Conservation (phyloP, 108 stramenopile genomes). For the Cyclotella sp. region DNA sequence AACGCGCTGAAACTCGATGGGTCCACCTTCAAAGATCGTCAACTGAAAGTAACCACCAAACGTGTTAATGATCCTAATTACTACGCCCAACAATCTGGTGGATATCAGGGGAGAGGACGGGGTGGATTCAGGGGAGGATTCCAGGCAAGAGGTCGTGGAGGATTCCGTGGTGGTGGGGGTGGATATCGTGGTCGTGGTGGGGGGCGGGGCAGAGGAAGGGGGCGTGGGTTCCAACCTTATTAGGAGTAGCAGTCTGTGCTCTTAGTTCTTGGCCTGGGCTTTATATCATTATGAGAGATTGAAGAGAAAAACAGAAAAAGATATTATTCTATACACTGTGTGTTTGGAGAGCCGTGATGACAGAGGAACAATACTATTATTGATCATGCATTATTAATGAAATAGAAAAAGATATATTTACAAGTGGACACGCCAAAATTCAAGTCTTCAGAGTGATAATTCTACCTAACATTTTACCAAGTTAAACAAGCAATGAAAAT, state of each 20-base stretch:
- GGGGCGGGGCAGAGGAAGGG: constrained; percentile 31
- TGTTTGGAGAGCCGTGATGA: no score
- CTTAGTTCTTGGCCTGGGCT: neutral
- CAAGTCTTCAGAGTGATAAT: no score
- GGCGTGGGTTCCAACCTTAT: constrained; percentile 41
- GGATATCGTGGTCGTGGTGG: constrained; percentile 49
- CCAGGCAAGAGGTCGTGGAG: constrained; percentile 43
- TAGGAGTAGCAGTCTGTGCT: neutral
- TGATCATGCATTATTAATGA: no score
- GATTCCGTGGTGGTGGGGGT: constrained; percentile 47
- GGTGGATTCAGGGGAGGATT: constrained; percentile 47
- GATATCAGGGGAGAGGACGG: constrained; percentile 50
- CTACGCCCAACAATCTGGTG: constrained; percentile 48
- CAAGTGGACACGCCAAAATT: no score
- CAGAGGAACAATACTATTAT: no score
- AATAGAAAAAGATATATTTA: no score
- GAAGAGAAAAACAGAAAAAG: no score
- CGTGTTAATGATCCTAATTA: constrained; percentile 85
- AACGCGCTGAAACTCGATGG: constrained; percentile 94
- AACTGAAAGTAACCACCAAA: constrained; percentile 91
- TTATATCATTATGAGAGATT: no score
- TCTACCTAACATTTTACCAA: no score
- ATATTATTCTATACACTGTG: no score
- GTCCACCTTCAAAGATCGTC: constrained; percentile 91
- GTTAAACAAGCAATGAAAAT: no score